phyloP scores from a whole-genome alignment of 805 yeast species.

The Metschnikowia vanudenii region DNA sequence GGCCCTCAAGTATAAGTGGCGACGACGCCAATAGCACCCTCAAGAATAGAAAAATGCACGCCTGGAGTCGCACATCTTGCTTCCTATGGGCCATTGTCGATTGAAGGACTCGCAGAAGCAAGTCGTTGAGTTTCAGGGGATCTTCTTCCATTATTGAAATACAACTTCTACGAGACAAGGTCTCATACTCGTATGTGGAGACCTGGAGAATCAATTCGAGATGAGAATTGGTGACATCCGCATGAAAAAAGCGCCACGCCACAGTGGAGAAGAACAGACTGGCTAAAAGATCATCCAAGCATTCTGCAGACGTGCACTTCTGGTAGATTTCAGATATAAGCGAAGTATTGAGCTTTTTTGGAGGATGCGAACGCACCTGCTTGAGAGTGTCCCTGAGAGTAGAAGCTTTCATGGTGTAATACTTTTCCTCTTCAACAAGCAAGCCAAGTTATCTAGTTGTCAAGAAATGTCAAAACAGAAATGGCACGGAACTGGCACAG shows the following conservation, averaged over 20 bases:
- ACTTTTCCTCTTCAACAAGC: too few species aligned
- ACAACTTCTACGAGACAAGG: not conserved
- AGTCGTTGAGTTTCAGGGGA: constrained; percentile 22
- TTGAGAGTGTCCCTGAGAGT: constrained; percentile 7
- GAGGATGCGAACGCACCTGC: constrained; percentile 6
- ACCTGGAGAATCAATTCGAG: constrained; percentile 33
- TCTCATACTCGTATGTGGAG: constrained; percentile 14
- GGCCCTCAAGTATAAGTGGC: constrained; percentile 6
- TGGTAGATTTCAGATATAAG: constrained; percentile 14
- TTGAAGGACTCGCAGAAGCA: constrained; percentile 30
- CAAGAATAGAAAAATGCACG: constrained; percentile 17
- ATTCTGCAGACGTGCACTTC: constrained; percentile 3
- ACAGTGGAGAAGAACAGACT: constrained; percentile 27
- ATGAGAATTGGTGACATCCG: constrained; percentile 41
- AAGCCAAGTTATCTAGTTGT: too few species aligned
- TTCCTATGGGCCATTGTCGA: constrained; percentile 20
- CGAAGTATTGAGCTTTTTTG: constrained; percentile 10
- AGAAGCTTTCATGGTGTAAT: not conserved
- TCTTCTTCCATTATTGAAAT: constrained; percentile 19
- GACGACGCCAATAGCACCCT: constrained; percentile 7
- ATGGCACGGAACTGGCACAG: too few species aligned
- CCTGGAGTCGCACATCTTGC: constrained; percentile 19
- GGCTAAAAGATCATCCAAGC: constrained; percentile 11
- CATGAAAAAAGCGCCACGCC: constrained; percentile 43
- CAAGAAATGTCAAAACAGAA: too few species aligned